A percentile compares a stretch with the other conserved stretches of the same genome.
Evolutionary conservation across 106 monocot species (phyloP).

Genomic region (Dioscorea alata): DNA sequence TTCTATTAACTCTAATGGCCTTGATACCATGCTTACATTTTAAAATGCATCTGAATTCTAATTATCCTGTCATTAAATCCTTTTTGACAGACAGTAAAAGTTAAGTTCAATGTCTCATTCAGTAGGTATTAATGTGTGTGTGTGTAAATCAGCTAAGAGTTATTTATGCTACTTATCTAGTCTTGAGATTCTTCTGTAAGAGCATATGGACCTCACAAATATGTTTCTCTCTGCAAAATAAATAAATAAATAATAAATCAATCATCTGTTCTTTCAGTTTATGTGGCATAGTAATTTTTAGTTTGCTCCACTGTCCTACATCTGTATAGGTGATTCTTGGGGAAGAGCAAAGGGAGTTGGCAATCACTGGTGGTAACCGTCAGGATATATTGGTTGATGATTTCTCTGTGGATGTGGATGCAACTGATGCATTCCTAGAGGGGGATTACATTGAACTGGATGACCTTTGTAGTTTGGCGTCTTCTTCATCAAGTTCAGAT

Average conservation of each 20-base stretch:
- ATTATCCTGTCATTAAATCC: no score
- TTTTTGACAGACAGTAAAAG: no score
- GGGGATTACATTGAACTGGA: slow-evolving; percentile 57
- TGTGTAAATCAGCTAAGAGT: not conserved
- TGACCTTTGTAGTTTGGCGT: slow-evolving; percentile 29
- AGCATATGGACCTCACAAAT: not conserved
- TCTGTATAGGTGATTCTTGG: slow-evolving; percentile 5
- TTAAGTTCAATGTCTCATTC: no score
- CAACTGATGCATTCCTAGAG: slow-evolving; percentile 14
- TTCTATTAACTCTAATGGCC: no score
- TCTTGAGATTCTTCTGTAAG: not conserved
- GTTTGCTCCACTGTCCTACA: not conserved
- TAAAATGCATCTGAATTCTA: no score
- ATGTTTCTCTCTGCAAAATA: not conserved
- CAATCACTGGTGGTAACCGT: slow-evolving; percentile 5
- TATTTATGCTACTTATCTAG: not conserved
- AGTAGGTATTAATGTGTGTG: no score
- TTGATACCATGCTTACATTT: no score
- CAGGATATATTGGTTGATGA: not conserved
- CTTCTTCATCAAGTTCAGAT: slow-evolving; percentile 49
- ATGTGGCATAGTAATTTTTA: not conserved
- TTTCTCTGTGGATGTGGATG: slow-evolving; percentile 12
- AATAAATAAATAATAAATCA: not conserved
- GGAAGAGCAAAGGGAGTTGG: slow-evolving; percentile 7
- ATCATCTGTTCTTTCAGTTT: not conserved